A percentile compares a stretch with the other conserved stretches of the same genome.
Evolutionary conservation across 371 early-diverging fungal genomes (phyloP).

Genomic region (Rhizomucor pusillus): DNA sequence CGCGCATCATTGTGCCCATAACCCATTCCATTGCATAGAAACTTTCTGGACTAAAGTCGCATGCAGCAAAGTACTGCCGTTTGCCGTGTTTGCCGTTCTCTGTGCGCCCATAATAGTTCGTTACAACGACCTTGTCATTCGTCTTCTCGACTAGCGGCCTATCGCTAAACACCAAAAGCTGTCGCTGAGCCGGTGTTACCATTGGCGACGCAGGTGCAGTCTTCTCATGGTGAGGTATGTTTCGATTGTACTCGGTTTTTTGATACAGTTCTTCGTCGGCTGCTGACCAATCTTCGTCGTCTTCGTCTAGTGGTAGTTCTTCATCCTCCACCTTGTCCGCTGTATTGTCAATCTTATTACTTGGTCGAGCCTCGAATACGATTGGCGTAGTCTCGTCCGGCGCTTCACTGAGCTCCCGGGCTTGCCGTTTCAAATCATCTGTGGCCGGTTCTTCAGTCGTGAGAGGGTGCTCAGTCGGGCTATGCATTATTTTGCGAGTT

Average conservation of each 20-base stretch:
- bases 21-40: slow-evolving; percentile 51
- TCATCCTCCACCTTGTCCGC: background rate
- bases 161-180: slow-evolving; percentile 13
- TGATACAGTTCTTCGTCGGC: slow-evolving; percentile 23
- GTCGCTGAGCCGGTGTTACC: slow-evolving; percentile 1
- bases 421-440: slow-evolving; percentile 4
- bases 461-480: slow-evolving; percentile 6
- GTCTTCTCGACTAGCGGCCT: slow-evolving; percentile 8
- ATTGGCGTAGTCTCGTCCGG: slow-evolving; percentile 1
- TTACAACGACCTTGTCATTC: slow-evolving; percentile 13
- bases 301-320: slow-evolving; percentile 1
- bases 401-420: slow-evolving; percentile 6
- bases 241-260: slow-evolving; percentile 32
- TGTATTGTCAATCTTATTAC: slow-evolving; percentile 4
- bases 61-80: slow-evolving; percentile 36
- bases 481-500: too few species aligned
- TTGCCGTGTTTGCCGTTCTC: slow-evolving; percentile 15
- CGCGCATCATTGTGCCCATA: slow-evolving; percentile 55
- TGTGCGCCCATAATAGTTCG: slow-evolving; percentile 26
- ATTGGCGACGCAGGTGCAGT: slow-evolving; percentile 10
- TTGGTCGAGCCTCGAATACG: slow-evolving; percentile 7
- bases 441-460: slow-evolving; percentile 16
- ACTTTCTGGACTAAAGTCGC: slow-evolving; percentile 42
- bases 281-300: slow-evolving; percentile 16
- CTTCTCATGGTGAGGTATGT: slow-evolving; percentile 22